Evolutionary conservation across 192 early-diverging fungal genomes (phyloP).

Genomic region (Backusella sp.): DNA sequence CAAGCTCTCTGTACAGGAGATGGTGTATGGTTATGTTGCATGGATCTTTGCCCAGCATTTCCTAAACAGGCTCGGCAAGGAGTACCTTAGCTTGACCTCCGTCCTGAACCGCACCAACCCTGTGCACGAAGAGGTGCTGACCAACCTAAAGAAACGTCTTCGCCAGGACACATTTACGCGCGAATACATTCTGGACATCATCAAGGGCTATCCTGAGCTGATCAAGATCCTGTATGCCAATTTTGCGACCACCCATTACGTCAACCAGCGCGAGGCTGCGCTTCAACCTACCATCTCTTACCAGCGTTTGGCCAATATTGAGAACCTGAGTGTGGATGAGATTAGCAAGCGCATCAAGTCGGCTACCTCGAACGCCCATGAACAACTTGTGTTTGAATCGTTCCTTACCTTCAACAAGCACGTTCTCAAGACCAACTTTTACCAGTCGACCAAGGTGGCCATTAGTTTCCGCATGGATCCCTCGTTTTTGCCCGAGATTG

Average conservation of each 20-base stretch:
- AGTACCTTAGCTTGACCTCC: slow-evolving; percentile 82
- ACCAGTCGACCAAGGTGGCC: slow-evolving; percentile 99
- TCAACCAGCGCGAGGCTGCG: slow-evolving; percentile 59
- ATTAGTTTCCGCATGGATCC: slow-evolving; percentile 97
- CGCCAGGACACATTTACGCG: slow-evolving; percentile 97
- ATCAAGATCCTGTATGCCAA: slow-evolving; percentile 90
- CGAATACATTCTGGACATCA: slow-evolving; percentile 96
- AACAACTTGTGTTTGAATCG: slow-evolving; percentile 92
- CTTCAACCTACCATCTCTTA: slow-evolving; percentile 79
- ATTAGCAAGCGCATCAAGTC: slow-evolving; percentile 87
- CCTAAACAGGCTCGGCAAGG: slow-evolving; percentile 93
- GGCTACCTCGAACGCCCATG: slow-evolving; percentile 89
- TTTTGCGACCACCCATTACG: slow-evolving; percentile 95
- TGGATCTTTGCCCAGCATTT: slow-evolving; percentile 99
- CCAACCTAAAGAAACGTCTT: slow-evolving; percentile 97
- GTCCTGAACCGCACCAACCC: slow-evolving; percentile 81
- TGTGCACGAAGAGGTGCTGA: slow-evolving; percentile 87
- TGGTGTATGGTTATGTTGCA: slow-evolving; percentile 91
- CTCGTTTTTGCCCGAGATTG: slow-evolving; percentile 86
- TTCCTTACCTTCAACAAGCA: slow-evolving; percentile 96
- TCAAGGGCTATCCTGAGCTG: slow-evolving; percentile 91
- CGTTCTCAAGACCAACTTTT: slow-evolving; percentile 99
- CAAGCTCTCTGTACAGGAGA: slow-evolving; percentile 92
- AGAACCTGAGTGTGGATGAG: slow-evolving; percentile 76
- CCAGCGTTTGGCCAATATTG: slow-evolving; percentile 79